Evolutionary conservation across 2,329 filamentous ascomycete genomes (phyloP).

Genomic region (Colletotrichum cuscutae): DNA sequence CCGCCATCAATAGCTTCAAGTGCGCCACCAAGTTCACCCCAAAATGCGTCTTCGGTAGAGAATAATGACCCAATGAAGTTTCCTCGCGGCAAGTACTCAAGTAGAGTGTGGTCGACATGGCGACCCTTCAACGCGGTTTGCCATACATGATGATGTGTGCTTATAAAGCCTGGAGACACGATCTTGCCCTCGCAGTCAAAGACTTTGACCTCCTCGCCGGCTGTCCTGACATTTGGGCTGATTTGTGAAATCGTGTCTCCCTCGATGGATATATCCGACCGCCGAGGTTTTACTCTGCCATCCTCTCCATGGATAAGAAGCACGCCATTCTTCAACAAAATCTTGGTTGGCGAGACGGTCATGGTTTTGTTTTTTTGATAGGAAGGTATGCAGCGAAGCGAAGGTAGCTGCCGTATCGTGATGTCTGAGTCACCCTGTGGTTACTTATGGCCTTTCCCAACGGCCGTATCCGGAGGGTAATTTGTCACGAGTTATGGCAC

Average conservation of each 20-base stretch:
- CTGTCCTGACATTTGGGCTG: constrained; percentile 47
- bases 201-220: constrained; percentile 40
- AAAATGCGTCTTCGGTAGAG: constrained; percentile 53
- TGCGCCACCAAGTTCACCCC: constrained; percentile 53
- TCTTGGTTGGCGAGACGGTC: neutral
- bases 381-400: neutral
- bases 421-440: neutral
- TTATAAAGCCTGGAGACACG: constrained; percentile 53
- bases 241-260: constrained; percentile 39
- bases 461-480: neutral
- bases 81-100: constrained; percentile 40
- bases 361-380: neutral
- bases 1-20: constrained; percentile 53
- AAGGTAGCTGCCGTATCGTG: neutral
- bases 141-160: constrained; percentile 58
- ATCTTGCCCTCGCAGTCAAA: constrained; percentile 53
- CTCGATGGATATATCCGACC: neutral
- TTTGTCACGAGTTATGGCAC: too few species aligned
- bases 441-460: neutral
- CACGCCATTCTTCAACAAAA: neutral
- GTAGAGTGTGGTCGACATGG: constrained; percentile 38
- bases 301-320: constrained; percentile 18
- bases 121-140: constrained; percentile 46
- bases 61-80: constrained; percentile 40
- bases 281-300: neutral